Evolutionary conservation across 441 rosid genomes (phyloP).

Genomic region (Pelargonium fulgidum): DNA sequence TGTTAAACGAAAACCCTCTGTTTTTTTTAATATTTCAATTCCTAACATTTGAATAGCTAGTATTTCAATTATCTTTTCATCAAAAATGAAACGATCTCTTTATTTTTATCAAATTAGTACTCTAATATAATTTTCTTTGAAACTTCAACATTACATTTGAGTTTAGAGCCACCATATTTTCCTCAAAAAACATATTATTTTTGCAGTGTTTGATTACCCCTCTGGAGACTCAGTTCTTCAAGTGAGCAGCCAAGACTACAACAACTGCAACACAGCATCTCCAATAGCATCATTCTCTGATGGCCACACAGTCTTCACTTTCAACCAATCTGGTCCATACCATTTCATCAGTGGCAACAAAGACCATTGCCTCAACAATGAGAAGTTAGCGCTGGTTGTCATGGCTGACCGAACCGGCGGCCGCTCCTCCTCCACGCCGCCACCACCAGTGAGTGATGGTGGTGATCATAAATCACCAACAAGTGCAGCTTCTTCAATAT

Average conservation of each 20-base stretch:
- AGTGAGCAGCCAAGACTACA: constrained; percentile 51
- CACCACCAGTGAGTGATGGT: constrained; percentile 21
- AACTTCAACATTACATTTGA: too few species aligned
- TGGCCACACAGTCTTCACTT: constrained; percentile 55
- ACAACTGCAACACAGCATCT: constrained; percentile 45
- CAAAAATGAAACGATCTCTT: too few species aligned
- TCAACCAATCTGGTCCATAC: constrained; percentile 52
- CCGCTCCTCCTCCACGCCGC: constrained; percentile 30
- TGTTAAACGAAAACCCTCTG: too few species aligned
- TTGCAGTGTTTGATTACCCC: constrained; percentile 57
- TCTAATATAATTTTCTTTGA: too few species aligned
- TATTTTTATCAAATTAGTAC: too few species aligned
- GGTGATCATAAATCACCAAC: background rate
- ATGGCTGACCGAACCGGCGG: constrained; percentile 65
- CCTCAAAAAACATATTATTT: too few species aligned
- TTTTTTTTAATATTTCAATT: too few species aligned
- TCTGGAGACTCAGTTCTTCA: constrained; percentile 61
- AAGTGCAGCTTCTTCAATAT: constrained; percentile 36
- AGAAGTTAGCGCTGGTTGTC: constrained; percentile 55
- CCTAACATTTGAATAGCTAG: too few species aligned
- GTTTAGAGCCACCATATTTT: too few species aligned
- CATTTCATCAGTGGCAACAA: constrained; percentile 78
- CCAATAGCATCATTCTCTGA: constrained; percentile 38
- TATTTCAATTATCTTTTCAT: too few species aligned
- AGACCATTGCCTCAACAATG: constrained; percentile 54